Base-by-base conservation (phyloP, 768 basidiomycete species). In the Amanita molliuscula region DNA sequence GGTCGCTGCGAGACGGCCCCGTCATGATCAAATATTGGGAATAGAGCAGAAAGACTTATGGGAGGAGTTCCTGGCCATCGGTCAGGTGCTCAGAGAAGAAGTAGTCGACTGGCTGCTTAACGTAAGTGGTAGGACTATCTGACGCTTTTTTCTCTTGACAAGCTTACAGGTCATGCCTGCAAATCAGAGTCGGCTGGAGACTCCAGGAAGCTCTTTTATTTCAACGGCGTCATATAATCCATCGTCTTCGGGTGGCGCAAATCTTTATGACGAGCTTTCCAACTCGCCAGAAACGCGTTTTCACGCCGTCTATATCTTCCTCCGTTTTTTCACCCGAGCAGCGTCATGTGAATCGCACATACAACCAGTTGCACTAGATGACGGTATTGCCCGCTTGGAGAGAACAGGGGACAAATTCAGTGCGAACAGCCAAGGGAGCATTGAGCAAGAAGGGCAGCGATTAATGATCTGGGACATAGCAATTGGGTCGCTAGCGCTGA, bases 231-330 rank as follows among this genome's bases (percentile, higher is more conserved):
- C 44, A 58, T 33, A 51, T 7, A 38, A 44, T 33, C 2, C 35
- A 35, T 44, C 48, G 6, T 43, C 48, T 9, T 63, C 42, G 4
- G 16, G 18, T 23, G 11, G 35, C 23, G 11, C 28, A 31, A 18
- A 78, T 47, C 65, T 84, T 23, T 60, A 66, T 35, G 77, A 82
- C 44, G 78, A 84, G 48, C 68, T 86, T 21, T 59, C 61, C 6
- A 70, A 65, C 2, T 80, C 75, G 0, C 70, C 69, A 0, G 74
- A 82, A 52, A 83, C 82, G 13, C 72, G 80, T 3, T 84, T 83
- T 55, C 82, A 84, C 50, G 82, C 82, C 0, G 76, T 68, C 0
- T 74, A 78, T 58, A 61, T 84, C 53, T 81, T 84, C 54, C 62
- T 72, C 20, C 71, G 79, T 16, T 84, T 79, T 52, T 76, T 80